Base-by-base conservation (phyloP, 768 basidiomycete genomes). In the Podaxis pistillaris region DNA sequence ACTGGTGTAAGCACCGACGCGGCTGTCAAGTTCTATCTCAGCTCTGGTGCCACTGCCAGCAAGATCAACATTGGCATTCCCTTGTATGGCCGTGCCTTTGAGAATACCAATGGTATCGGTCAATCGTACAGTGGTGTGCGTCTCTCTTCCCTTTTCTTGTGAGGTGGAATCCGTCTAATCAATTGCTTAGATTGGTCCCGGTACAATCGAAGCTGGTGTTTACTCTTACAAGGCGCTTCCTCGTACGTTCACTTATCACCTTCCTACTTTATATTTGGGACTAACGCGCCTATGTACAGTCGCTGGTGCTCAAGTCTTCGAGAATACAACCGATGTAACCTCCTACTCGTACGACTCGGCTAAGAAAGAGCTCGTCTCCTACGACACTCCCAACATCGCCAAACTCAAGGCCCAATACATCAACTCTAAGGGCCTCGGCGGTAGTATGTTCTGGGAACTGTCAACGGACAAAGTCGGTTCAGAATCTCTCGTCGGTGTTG, bases 41-140 rank as follows among this genome's bases (percentile, higher is more conserved):
- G 78, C 8, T 73, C 80, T 22, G 92, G 91, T 7, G 88, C 91
- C 1, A 82, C 84, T 3, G 74, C 85, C 0, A 70, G 72, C 65
- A 93, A 93, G 75, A 83, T 93, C 44, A 83, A 81, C 41, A 75
- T 93, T 71, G 92, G 87, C 57, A 88, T 93, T 70, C 93, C 93
- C 3, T 77, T 93, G 3, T 94, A 93, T 68, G 92, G 91, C 0
- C 86, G 87, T 67, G 86, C 87, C 1, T 94, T 93, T 68, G 86
- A 90, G 69, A 75, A 83, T 36, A 93, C 91, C 0, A 68, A 71
- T 38, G 88, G 89, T 5, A 77, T 93, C 62, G 90, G 90, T 4
- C 74, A 81, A 44, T 71, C 90, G 3, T 94, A 87, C 76, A 83
- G 70, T 30, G 90, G 91, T 13, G 86, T 89, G 70, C 69, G 81